Conservation (phyloP, 495 filamentous ascomycete genomes). For the Lepidopterella palustris region DNA sequence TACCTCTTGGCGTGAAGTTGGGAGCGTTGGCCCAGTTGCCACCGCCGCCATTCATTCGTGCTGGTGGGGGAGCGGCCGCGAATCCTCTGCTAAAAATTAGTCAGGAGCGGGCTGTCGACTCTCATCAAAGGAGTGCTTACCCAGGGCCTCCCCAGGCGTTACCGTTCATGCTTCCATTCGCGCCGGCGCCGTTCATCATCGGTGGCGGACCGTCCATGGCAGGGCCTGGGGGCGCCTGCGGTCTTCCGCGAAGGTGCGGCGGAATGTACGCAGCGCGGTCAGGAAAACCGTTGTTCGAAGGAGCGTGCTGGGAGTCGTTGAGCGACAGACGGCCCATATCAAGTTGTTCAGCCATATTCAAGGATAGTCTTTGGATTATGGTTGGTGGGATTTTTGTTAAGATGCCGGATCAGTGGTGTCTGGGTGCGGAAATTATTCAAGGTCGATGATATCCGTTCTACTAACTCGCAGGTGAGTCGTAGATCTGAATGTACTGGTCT, state of each 20-base stretch:
- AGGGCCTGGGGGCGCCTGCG: conserved; percentile 21
- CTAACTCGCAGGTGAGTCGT: conserved; percentile 13
- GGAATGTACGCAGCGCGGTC: conserved; percentile 84
- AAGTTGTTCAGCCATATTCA: conserved; percentile 88
- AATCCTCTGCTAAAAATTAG: conserved; percentile 19
- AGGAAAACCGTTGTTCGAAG: conserved; percentile 29
- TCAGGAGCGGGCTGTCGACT: neutral
- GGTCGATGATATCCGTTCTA: conserved; percentile 6
- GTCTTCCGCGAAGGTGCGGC: conserved; percentile 76
- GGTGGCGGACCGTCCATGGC: conserved; percentile 28
- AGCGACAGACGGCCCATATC: conserved; percentile 82
- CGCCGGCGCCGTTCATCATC: conserved; percentile 34
- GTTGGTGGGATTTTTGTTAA: conserved; percentile 3
- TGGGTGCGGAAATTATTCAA: conserved; percentile 1
- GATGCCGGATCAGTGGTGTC: neutral
- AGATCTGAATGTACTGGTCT: conserved; percentile 8
- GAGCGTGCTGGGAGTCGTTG: conserved; percentile 64
- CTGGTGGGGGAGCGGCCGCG: conserved; percentile 25
- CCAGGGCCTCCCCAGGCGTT: conserved; percentile 53
- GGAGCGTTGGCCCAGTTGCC: conserved; percentile 63
- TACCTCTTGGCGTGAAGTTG: conserved; percentile 59
- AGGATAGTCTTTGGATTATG: conserved; percentile 13
- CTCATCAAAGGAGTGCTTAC: conserved; percentile 39
- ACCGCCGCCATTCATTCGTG: conserved; percentile 47
- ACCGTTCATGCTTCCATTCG: conserved; percentile 48